Conservation (phyloP, 495 filamentous ascomycete species). For the Penicillium bialowiezense region DNA sequence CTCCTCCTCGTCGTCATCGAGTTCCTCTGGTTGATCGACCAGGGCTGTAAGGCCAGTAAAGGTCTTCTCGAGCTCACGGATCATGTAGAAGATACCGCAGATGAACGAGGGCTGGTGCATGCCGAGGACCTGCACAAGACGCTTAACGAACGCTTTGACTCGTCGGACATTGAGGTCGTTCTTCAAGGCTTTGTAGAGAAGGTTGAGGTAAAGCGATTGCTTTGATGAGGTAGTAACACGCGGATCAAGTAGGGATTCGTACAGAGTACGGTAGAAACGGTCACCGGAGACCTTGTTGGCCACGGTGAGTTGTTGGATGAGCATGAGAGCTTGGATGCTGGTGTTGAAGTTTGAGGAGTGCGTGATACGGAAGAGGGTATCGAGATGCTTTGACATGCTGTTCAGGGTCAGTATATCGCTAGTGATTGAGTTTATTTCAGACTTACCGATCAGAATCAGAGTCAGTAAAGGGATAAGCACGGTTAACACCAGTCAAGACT, state of each 20-base stretch:
- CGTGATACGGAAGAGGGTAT: conserved; percentile 90
- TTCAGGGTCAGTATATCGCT: conserved; percentile 17
- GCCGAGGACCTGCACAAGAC: conserved; percentile 78
- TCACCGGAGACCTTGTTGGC: conserved; percentile 77
- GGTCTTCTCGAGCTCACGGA: conserved; percentile 72
- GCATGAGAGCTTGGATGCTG: conserved; percentile 89
- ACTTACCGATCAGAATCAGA: conserved; percentile 70
- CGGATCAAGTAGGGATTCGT: conserved; percentile 90
- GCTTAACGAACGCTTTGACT: conserved; percentile 92
- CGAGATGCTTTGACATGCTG: conserved; percentile 79
- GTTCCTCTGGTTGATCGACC: conserved; percentile 68
- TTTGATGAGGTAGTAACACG: conserved; percentile 87
- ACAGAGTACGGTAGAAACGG: conserved; percentile 90
- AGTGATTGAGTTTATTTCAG: background rate
- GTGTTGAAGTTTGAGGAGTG: conserved; percentile 99
- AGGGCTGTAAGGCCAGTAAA: conserved; percentile 74
- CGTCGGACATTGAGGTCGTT: conserved; percentile 81
- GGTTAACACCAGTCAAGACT: conserved; percentile 89
- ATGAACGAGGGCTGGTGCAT: conserved; percentile 91
- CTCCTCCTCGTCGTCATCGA: conserved; percentile 66
- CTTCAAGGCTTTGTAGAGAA: conserved; percentile 84
- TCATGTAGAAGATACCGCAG: conserved; percentile 82
- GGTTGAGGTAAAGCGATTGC: conserved; percentile 89
- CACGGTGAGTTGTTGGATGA: conserved; percentile 87
- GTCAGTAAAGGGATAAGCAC: conserved; percentile 88